Evolutionary conservation across 2,329 filamentous ascomycete species (phyloP).

Genomic region (Pseudogymnoascus sp.): DNA sequence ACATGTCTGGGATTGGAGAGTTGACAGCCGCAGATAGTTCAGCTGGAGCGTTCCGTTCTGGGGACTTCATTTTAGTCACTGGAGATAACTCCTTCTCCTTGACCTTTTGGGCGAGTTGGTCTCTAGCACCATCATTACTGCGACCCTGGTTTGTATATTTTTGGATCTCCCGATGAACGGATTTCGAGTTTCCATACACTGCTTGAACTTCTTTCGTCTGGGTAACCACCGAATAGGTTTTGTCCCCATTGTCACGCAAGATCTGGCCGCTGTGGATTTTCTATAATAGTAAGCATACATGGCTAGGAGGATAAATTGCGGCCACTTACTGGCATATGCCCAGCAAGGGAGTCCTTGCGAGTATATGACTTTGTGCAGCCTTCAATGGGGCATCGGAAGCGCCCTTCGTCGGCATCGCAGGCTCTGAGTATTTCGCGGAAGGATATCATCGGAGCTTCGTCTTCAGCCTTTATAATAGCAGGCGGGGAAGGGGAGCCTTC

Average conservation of each 20-base stretch:
- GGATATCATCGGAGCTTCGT: background rate
- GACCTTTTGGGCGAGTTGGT: background rate
- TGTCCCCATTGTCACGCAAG: background rate
- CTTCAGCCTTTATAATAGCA: background rate
- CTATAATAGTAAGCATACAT: background rate
- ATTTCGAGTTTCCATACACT: background rate
- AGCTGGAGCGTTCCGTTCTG: background rate
- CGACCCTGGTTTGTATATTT: background rate
- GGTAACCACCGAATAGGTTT: background rate
- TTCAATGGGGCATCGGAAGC: background rate
- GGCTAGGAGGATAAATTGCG: background rate
- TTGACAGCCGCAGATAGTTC: background rate
- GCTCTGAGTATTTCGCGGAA: background rate
- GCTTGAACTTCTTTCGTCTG: background rate
- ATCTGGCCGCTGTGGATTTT: background rate
- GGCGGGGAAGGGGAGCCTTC: background rate
- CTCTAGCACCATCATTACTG: background rate
- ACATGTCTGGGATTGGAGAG: background rate
- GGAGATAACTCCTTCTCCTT: background rate
- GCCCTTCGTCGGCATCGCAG: background rate
- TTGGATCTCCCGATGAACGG: background rate
- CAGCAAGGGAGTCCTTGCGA: background rate
- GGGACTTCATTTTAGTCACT: background rate
- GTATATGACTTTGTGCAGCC: slow-evolving; percentile 2
- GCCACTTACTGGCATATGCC: background rate